phyloP scores from a whole-genome alignment of 139 green algal species.

The Micractinium conductrix region DNA sequence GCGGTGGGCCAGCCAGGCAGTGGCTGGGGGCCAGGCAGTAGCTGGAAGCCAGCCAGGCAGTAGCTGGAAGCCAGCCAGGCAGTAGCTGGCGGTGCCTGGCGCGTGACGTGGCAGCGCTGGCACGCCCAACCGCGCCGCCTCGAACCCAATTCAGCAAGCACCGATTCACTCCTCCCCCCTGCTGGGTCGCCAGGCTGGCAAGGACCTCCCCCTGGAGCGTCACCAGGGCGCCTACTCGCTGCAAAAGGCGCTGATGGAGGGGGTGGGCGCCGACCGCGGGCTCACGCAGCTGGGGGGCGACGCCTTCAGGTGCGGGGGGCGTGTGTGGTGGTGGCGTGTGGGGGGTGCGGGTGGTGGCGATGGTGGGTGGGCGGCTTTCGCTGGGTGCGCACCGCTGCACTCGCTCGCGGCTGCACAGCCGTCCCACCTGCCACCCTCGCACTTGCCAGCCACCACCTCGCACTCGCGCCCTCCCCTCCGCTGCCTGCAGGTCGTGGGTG shows the following conservation, averaged over 20 bases:
- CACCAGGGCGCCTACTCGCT: constrained; percentile 46
- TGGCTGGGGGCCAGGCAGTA: no score
- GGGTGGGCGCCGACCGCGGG: constrained; percentile 46
- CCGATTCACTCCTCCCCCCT: neutral
- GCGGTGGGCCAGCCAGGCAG: neutral
- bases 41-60: no score
- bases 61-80: no score
- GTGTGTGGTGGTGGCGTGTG: neutral
- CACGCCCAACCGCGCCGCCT: no score
- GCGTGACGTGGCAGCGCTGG: no score
- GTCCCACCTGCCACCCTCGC: neutral
- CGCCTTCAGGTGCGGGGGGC: constrained; percentile 73
- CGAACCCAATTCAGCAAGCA: no score
- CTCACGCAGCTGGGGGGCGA: constrained; percentile 63
- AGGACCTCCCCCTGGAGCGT: constrained; percentile 38
- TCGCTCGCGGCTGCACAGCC: neutral
- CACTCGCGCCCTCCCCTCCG: neutral
- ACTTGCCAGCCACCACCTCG: neutral
- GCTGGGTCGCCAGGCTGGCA: neutral
- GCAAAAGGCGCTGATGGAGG: constrained; percentile 52
- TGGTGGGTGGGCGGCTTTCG: neutral
- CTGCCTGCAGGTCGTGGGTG: constrained; percentile 63
- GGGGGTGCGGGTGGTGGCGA: neutral
- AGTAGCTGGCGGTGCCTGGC: no score
- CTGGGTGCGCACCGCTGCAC: no score